Conservation (phyloP, 2,329 filamentous ascomycete species). For the Penicillium paneum region DNA sequence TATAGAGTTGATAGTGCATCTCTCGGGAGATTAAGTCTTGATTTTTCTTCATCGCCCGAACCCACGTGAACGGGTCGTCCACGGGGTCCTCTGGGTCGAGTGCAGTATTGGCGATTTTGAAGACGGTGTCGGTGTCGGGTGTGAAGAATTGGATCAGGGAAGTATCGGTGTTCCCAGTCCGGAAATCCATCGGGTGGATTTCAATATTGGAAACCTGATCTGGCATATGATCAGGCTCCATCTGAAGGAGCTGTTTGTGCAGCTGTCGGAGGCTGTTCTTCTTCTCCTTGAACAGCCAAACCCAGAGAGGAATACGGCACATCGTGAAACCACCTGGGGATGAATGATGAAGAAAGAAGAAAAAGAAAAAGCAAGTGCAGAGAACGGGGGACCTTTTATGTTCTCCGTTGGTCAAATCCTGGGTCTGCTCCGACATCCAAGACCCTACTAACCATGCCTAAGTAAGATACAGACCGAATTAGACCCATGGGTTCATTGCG, state of each 20-base stretch:
- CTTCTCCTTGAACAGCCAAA: background rate
- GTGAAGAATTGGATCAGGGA: background rate
- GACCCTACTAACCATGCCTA: background rate
- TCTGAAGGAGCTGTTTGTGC: background rate
- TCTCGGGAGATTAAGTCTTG: background rate
- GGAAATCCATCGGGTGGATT: background rate
- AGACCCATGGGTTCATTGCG: background rate
- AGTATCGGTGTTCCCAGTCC: background rate
- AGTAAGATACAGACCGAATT: background rate
- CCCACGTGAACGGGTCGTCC: background rate
- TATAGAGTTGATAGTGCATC: background rate
- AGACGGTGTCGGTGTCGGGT: background rate
- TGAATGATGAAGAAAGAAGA: background rate
- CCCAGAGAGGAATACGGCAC: background rate
- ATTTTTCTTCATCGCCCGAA: background rate
- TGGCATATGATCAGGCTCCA: background rate
- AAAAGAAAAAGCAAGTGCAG: background rate
- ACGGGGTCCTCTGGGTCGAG: background rate
- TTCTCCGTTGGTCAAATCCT: background rate
- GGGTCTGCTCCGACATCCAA: background rate
- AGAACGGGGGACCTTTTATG: background rate
- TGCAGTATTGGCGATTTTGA: background rate
- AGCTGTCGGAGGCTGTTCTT: background rate
- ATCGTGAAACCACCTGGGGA: background rate
- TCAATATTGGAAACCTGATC: background rate